phyloP scores from a whole-genome alignment of 179 eudicot genomes.

The Drosera spatulata region DNA sequence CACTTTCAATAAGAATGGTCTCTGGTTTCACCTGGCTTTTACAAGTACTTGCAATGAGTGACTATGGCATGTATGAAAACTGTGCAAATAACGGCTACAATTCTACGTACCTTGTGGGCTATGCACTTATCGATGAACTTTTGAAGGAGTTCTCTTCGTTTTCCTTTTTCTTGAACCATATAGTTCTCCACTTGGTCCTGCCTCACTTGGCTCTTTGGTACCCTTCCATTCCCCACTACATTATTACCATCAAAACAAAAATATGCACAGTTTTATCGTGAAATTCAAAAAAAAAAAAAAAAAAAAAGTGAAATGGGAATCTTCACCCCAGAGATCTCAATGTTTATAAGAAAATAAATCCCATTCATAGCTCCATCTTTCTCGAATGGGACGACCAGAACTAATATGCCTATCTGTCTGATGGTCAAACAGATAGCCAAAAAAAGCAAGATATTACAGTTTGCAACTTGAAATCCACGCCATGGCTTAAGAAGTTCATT shows the following conservation, averaged over 20 bases:
- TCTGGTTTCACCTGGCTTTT: slow-evolving; percentile 57
- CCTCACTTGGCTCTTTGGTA: slow-evolving; percentile 52
- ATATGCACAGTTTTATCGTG: too few relatives aligned
- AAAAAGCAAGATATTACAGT: too few relatives aligned
- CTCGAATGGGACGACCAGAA: too few relatives aligned
- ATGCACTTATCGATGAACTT: slow-evolving; percentile 46
- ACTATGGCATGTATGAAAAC: neutral
- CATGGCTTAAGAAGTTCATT: too few relatives aligned
- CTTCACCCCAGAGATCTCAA: too few relatives aligned
- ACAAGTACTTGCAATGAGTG: neutral
- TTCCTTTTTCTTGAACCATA: slow-evolving; percentile 37
- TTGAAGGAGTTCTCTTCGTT: slow-evolving; percentile 44
- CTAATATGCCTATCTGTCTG: too few relatives aligned
- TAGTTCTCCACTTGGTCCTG: slow-evolving; percentile 45
- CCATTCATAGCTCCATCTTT: too few relatives aligned
- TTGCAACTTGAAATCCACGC: too few relatives aligned
- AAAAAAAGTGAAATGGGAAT: too few relatives aligned
- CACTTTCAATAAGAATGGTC: slow-evolving; percentile 71
- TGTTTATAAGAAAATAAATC: too few relatives aligned
- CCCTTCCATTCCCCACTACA: slow-evolving; percentile 50
- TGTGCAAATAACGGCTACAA: neutral
- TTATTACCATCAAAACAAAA: neutral
- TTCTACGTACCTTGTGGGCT: slow-evolving; percentile 32
- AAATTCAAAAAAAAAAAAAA: too few relatives aligned
- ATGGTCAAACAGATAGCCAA: too few relatives aligned